Evolutionary conservation across 371 early-diverging fungal genomes (phyloP), one percentile per base, ranked within the genome.

Genomic region (Entomophthora muscae): DNA sequence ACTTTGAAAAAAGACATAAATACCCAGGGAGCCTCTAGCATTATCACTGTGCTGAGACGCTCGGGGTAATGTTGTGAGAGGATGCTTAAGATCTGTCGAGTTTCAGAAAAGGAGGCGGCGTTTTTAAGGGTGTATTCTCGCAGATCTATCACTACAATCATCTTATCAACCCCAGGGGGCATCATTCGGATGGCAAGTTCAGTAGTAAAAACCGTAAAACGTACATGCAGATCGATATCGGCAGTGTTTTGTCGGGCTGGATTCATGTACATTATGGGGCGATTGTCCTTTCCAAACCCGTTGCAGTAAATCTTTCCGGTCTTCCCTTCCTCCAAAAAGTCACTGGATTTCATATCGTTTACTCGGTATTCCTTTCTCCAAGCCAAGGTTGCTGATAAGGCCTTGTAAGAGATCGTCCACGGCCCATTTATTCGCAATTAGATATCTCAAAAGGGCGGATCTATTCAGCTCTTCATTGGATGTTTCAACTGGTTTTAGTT

Each of bases 31-130:
- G 94, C 89, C 63, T 84, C 78, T 31, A 83, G 66, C 23, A 85
- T 70, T 63, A 77, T 77, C 1, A 78, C 81, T 60, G 68, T 66
- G 61, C 82, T 78, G 53, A 90, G 71, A 28, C 88, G 77, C 70
- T 93, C 94, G 1, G 92, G 92, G 67, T 93, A 95, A 71, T 95
- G 95, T 32, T 78, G 78, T 26, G 80, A 81, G 10, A 95, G 71
- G 27, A 89, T 80, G 57, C 81, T 72, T 70, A 92, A 73, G 55
- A 91, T 89, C 62, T 86, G 80, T 53, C 83, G 79, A 2, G 92
- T 81, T 2, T 88, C 82, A 3, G 76, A 74, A 0, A 88, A 69
- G 2, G 89, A 85, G 24, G 88, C 82, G 27, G 84, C 78, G 33
- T 80, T 86, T 52, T 80, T 70, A 66, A 85, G 75, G 32, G 83